Evolutionary conservation across 257 asterid genomes (phyloP), one percentile per base, ranked within the genome.

Genomic region (Hygrophila difformis): DNA sequence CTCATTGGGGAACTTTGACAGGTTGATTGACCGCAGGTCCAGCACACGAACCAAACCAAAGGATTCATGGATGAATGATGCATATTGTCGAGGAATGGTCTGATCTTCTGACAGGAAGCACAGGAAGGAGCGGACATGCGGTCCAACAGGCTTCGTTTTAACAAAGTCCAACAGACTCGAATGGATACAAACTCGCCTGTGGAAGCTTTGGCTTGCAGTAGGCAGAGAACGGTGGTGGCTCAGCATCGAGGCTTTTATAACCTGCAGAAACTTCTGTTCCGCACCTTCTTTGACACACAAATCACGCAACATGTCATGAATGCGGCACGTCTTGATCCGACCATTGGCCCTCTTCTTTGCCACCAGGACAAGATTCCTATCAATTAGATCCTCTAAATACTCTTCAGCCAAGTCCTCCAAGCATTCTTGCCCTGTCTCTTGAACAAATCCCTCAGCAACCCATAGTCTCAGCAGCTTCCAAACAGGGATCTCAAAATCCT

Each of bases 381-480:
- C 12, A 1, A 51, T 17, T 0, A 51, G 35, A 18, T 51, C 57
- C 18, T 36, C 36, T 8, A 51, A 21, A 6, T 38, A 38, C 31
- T 21, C 47, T 12, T 51, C 42, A 0, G 36, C 57, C 3, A 20
- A 5, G 19, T 51, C 47, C 15, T 51, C 57, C 4, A 14, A 22
- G 21, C 16, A 8, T n/a, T 21, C 59, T 6, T 16, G 63, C 13
- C 47, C 59, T 16, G 18, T 42, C 29, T 38, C 41, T 36, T 42
- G 68, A 19, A 69, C 38, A 10, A 69, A 69, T 39, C 70, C 73
- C 56, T 70, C 70, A 1, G 70, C 62, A 20, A 63, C 51, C 77
- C 73, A 70, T 22, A 70, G 36, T 19, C 59, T 31, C 38, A 57
- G 55, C 53, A 70, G 22, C 22, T 65, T 57, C 66, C 54, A 41